Evolutionary conservation across 1,139 yeast species (phyloP), one percentile per base, ranked within the genome.

Genomic region (Debaryomyces fabryi): DNA sequence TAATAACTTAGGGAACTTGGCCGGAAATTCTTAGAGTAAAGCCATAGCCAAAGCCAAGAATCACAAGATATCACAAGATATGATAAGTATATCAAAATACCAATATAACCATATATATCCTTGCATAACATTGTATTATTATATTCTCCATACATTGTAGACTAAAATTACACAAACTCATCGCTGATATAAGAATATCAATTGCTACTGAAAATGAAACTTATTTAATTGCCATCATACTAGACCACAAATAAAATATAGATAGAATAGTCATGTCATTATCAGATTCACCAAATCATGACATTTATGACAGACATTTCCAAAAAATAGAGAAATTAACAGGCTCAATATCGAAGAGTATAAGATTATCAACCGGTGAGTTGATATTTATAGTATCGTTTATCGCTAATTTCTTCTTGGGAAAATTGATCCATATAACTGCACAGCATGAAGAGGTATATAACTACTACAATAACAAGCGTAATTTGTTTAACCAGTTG

Each of bases 401-500:
- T 50, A 20, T 68, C n/a, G 40, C 60, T 35, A 72, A 69, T 52
- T 68, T 71, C 50, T 40, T 65, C 4, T 51, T 64, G 24, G 76
- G 74, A 0, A 64, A 71, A 51, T 32, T 69, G 15, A 63, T 72
- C n/a, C 76, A 71, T 54, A 51, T 54, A 27, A 55, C 65, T n/a
- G 60, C 76, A 5, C 69, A 67, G 13, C 47, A 62, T 10, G 75
- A 68, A 47, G 77, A 74, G 45, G 72, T 74, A 10, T 66, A 72
- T 63, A 81, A 79, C 59, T 82, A 81, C 61, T 87, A 84, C 65
- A 81, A 86, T 49, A 69, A 80, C 51, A 86, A 85, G 63, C 68
- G 76, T 39, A 88, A 88, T 63, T 41, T 91, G 16, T 64, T 92
- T 52, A 93, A 93, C 65, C 78, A 78, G 30, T 46, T 78, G 4